phyloP scores from a whole-genome alignment of 1,284 basidiomycete genomes.

The Melampsora americana region DNA sequence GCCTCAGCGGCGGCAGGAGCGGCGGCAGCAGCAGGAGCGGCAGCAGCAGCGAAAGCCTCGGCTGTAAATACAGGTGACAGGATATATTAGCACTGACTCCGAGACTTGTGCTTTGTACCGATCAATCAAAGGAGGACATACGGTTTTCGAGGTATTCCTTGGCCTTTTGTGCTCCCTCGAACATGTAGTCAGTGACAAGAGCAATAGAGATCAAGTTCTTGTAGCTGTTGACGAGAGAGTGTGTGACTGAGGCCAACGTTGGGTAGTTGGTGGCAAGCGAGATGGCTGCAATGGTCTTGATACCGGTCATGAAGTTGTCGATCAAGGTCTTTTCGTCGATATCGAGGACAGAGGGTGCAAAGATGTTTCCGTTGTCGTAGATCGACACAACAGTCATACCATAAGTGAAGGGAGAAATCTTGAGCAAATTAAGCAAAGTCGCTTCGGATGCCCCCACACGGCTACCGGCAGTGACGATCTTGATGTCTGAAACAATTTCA shows the following conservation, averaged over 20 bases:
- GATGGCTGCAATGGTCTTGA: conserved; percentile 93
- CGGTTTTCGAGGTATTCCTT: conserved; percentile 45
- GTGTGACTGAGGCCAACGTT: conserved; percentile 85
- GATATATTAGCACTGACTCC: not conserved
- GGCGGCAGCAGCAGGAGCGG: conserved; percentile 30
- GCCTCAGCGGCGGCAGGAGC: conserved; percentile 29
- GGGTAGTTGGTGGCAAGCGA: conserved; percentile 94
- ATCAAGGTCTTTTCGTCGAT: conserved; percentile 86
- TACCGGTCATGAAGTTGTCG: conserved; percentile 82
- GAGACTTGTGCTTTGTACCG: too few relatives aligned
- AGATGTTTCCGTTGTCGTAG: conserved; percentile 85
- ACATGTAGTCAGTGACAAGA: conserved; percentile 88
- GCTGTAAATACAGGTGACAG: not conserved
- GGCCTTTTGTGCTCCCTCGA: conserved; percentile 69
- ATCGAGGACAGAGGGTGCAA: conserved; percentile 78
- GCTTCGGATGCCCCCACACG: conserved; percentile 91
- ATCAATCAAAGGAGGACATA: conserved; percentile 10
- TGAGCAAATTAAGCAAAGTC: conserved; percentile 97
- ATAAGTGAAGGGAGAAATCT: conserved; percentile 71
- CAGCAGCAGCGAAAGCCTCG: conserved; percentile 43
- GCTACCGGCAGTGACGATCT: conserved; percentile 83
- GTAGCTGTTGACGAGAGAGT: conserved; percentile 97
- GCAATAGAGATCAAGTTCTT: conserved; percentile 94
- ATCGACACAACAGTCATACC: conserved; percentile 89
- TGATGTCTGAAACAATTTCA: conserved; percentile 96